Percentiles rank a stretch among this genome's conserved stretches.
These are phyloP conservation scores for Fremontodendron californicum DNA, from an alignment of 345 rosid species.

Conservation along the genomic window DNA sequence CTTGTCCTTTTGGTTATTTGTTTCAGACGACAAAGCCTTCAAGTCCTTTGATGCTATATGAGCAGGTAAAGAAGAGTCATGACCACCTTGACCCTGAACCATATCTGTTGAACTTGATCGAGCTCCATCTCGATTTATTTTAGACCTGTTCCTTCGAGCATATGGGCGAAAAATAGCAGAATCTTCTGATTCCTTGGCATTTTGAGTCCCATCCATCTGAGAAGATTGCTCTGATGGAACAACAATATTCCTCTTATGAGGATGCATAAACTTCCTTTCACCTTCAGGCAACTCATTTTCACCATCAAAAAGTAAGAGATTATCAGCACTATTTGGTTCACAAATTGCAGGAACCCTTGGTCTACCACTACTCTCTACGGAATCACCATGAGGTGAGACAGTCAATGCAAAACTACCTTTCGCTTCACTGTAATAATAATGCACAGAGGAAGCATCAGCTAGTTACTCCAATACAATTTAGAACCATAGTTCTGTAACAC, in stretches of 20 bases:
- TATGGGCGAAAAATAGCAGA: slow-evolving; percentile 95
- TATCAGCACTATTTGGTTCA: slow-evolving; percentile 91
- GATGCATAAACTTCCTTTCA: slow-evolving; percentile 43
- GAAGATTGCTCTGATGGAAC: slow-evolving; percentile 68
- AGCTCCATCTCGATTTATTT: slow-evolving; percentile 72
- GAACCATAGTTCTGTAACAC: slow-evolving; percentile 8
- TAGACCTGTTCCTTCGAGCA: slow-evolving; percentile 91
- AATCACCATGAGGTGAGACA: slow-evolving; percentile 92
- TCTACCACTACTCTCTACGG: slow-evolving; percentile 94
- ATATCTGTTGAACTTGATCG: slow-evolving; percentile 71
- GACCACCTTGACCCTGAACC: slow-evolving; percentile 63
- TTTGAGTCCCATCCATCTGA: slow-evolving; percentile 57
- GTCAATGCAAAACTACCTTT: slow-evolving; percentile 90
- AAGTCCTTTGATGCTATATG: slow-evolving; percentile 51
- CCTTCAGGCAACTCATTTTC: slow-evolving; percentile 63
- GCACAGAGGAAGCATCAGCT: slow-evolving; percentile 19
- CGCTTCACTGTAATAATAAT: slow-evolving; percentile 66
- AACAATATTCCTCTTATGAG: slow-evolving; percentile 47
- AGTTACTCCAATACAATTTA: slow-evolving; percentile 15
- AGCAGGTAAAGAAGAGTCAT: slow-evolving; percentile 53
- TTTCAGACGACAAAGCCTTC: slow-evolving; percentile 49
- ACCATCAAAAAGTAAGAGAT: slow-evolving; percentile 72
- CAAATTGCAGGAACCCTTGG: slow-evolving; percentile 59
- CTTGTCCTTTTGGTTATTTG: slow-evolving; percentile 58
- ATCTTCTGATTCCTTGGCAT: slow-evolving; percentile 87